phyloP scores from a whole-genome alignment of 2,329 filamentous ascomycete species.

The Exophiala mesophila region DNA sequence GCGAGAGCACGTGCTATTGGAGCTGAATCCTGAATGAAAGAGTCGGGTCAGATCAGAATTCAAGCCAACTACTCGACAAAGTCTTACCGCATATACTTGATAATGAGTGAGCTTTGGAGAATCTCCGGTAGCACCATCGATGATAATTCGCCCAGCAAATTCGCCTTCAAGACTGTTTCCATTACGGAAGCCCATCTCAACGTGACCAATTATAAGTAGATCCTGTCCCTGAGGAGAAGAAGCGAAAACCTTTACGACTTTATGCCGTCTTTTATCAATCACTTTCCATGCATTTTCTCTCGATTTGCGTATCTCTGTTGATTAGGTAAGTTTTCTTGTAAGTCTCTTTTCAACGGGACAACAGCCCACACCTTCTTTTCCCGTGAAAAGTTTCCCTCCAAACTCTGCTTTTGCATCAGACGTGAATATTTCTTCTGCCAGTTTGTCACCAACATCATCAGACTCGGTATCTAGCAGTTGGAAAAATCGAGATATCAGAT shows the following conservation, averaged over 20 bases:
- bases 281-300: constrained; percentile 10
- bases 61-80: too few relatives aligned
- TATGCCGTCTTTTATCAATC: background rate
- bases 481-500: constrained; percentile 7
- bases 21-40: too few relatives aligned
- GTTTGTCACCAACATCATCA: background rate
- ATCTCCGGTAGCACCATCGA: background rate
- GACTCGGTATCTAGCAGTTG: constrained; percentile 2
- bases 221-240: background rate
- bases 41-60: too few relatives aligned
- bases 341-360: too few relatives aligned
- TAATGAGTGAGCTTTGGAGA: constrained; percentile 4
- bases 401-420: constrained; percentile 1
- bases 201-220: constrained; percentile 7
- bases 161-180: constrained; percentile 1
- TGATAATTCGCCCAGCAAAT: constrained; percentile 3
- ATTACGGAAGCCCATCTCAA: constrained; percentile 4
- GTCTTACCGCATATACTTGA: constrained; percentile 5
- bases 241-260: constrained; percentile 3
- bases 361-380: background rate
- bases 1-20: too few relatives aligned
- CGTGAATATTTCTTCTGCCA: constrained; percentile 10
- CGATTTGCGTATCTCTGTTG: constrained; percentile 6
- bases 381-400: background rate
- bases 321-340: too few relatives aligned